Conservation (phyloP, 345 rosid genomes). For the Lumnitzera littorea region DNA sequence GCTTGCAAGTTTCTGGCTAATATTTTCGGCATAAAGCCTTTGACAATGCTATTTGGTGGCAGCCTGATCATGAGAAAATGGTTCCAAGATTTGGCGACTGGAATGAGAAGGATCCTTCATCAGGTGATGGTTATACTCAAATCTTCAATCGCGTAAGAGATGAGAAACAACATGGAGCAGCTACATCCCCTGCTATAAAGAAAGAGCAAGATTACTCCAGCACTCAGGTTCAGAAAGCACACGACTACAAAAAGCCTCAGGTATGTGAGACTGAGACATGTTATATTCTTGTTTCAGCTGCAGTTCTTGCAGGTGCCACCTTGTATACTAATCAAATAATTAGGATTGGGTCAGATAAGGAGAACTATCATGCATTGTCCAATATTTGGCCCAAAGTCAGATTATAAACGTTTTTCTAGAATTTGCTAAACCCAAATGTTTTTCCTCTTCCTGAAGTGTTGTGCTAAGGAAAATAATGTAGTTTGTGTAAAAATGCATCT, state of each 20-base stretch:
- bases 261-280: background rate
- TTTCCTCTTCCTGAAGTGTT: background rate
- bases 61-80: slow-evolving; percentile 17
- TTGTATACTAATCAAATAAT: background rate
- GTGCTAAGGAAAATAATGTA: slow-evolving; percentile 5
- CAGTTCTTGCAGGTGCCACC: no score
- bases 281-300: no score
- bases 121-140: slow-evolving; percentile 25
- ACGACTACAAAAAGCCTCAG: slow-evolving; percentile 2
- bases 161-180: slow-evolving; percentile 13
- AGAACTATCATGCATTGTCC: background rate
- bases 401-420: background rate
- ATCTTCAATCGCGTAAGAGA: slow-evolving; percentile 25
- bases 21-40: no score
- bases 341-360: background rate
- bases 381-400: no score
- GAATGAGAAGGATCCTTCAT: slow-evolving; percentile 30
- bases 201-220: background rate
- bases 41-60: slow-evolving; percentile 2
- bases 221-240: background rate
- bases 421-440: background rate
- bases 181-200: background rate
- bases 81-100: slow-evolving; percentile 36
- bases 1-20: no score
- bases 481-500: no score